Evolutionary conservation across 73 alveolate genomes (phyloP).

Genomic region (Stentor coeruleus): DNA sequence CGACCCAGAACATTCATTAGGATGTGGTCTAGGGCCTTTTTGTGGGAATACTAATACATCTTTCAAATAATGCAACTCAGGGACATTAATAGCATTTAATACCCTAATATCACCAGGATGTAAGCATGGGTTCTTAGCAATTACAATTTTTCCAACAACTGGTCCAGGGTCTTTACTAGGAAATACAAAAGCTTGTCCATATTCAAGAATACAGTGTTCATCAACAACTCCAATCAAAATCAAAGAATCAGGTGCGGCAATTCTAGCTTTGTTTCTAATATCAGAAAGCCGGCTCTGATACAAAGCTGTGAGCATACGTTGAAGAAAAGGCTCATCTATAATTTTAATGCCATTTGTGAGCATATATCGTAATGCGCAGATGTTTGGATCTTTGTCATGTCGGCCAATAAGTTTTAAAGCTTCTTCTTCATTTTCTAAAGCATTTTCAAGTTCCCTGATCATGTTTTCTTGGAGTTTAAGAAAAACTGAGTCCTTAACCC

Average conservation of each 20-base stretch:
- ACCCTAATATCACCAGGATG: conserved; percentile 88
- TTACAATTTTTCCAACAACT: conserved; percentile 48
- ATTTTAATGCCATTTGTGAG: neutral
- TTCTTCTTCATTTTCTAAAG: neutral
- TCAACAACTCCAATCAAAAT: conserved; percentile 69
- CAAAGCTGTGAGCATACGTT: neutral
- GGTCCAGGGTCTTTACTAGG: conserved; percentile 30
- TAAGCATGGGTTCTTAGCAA: conserved; percentile 76
- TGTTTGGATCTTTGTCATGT: neutral
- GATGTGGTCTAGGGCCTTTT: conserved; percentile 71
- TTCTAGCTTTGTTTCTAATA: neutral
- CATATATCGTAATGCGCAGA: neutral
- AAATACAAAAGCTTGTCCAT: conserved; percentile 59
- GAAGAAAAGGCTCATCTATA: neutral
- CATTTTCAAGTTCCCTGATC: neutral
- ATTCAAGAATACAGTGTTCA: conserved; percentile 56
- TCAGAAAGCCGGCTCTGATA: neutral
- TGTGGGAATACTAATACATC: conserved; percentile 80
- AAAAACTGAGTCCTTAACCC: conserved; percentile 24
- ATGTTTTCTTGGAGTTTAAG: conserved; percentile 5
- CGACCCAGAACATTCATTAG: conserved; percentile 69
- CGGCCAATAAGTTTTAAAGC: neutral
- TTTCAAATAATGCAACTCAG: conserved; percentile 47
- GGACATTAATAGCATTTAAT: conserved; percentile 47
- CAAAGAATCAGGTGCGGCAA: neutral